Percentiles rank a stretch among this genome's conserved stretches.
Evolutionary conservation across 768 basidiomycete genomes (phyloP).

Genomic region (Sporobolomyces pararoseus): DNA sequence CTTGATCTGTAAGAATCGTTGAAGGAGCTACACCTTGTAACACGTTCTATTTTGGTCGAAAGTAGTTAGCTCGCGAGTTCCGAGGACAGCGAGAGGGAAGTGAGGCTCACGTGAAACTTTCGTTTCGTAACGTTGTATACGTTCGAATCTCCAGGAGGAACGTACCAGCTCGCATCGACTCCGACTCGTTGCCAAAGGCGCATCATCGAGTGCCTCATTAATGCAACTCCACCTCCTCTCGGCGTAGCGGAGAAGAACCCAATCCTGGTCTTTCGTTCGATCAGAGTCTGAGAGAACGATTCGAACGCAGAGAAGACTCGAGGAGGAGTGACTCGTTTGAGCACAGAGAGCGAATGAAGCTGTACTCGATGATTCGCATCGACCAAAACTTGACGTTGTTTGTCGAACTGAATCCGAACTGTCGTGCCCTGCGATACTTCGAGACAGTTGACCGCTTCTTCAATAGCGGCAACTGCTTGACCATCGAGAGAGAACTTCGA

Average conservation of each 20-base stretch:
- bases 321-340: slow-evolving; percentile 15
- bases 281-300: slow-evolving; percentile 77
- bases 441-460: slow-evolving; percentile 17
- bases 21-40: slow-evolving; percentile 86
- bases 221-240: slow-evolving; percentile 91
- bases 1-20: slow-evolving; percentile 70
- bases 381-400: slow-evolving; percentile 21
- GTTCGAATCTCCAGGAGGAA: slow-evolving; percentile 45
- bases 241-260: slow-evolving; percentile 94
- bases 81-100: too few species aligned
- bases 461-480: slow-evolving; percentile 19
- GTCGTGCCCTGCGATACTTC: slow-evolving; percentile 21
- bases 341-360: slow-evolving; percentile 13
- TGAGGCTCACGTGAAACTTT: slow-evolving; percentile 46
- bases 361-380: slow-evolving; percentile 33
- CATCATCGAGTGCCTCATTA: slow-evolving; percentile 91
- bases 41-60: slow-evolving; percentile 45
- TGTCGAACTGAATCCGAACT: slow-evolving; percentile 8
- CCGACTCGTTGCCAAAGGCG: slow-evolving; percentile 75
- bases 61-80: too few species aligned
- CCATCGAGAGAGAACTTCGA: slow-evolving; percentile 23
- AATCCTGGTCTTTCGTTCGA: slow-evolving; percentile 80
- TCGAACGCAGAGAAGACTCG: slow-evolving; percentile 67
- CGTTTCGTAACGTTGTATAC: slow-evolving; percentile 44
- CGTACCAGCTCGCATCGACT: slow-evolving; percentile 77